A percentile compares a stretch with the other conserved stretches of the same genome.
phyloP scores from a whole-genome alignment of 208 protist species.

The Crithidia thermophila region DNA sequence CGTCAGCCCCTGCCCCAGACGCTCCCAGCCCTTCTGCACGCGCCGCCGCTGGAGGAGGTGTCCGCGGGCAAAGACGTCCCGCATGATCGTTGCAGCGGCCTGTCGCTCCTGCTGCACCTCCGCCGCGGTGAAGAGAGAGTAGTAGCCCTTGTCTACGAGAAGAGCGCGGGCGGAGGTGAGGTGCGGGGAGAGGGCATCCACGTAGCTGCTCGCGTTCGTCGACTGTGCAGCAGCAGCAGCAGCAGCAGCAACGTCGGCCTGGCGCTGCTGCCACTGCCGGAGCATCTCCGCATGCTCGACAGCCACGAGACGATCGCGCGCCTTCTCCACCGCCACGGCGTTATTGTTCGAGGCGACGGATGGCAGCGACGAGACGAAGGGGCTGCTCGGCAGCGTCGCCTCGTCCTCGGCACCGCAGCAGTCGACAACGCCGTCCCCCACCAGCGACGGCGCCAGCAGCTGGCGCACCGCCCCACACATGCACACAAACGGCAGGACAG shows the following conservation, averaged over 20 bases:
- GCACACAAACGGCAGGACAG: constrained; percentile 62
- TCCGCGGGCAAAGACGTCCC: constrained; percentile 37
- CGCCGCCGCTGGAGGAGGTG: constrained; percentile 42
- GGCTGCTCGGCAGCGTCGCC: constrained; percentile 10
- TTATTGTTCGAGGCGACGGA: not conserved
- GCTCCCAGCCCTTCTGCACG: constrained; percentile 56
- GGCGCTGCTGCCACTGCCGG: constrained; percentile 13
- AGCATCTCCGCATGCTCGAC: constrained; percentile 3
- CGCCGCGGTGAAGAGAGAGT: constrained; percentile 44
- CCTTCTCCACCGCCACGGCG: not conserved
- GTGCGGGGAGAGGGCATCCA: constrained; percentile 36
- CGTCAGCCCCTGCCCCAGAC: constrained; percentile 44
- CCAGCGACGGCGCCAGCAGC: constrained; percentile 62
- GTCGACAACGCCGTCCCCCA: constrained; percentile 77
- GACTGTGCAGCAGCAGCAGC: not conserved
- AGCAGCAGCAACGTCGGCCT: constrained; percentile 2
- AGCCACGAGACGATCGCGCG: not conserved
- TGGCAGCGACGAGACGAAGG: not conserved
- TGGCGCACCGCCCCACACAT: constrained; percentile 27
- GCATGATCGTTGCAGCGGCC: constrained; percentile 25
- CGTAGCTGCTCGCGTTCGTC: constrained; percentile 17
- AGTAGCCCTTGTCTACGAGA: constrained; percentile 60
- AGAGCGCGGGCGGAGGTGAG: constrained; percentile 47
- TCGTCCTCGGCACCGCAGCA: constrained; percentile 79
- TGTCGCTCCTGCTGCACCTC: constrained; percentile 41